Conservation (phyloP, 1,284 basidiomycete genomes). For the Ustilago vetiveriae region DNA sequence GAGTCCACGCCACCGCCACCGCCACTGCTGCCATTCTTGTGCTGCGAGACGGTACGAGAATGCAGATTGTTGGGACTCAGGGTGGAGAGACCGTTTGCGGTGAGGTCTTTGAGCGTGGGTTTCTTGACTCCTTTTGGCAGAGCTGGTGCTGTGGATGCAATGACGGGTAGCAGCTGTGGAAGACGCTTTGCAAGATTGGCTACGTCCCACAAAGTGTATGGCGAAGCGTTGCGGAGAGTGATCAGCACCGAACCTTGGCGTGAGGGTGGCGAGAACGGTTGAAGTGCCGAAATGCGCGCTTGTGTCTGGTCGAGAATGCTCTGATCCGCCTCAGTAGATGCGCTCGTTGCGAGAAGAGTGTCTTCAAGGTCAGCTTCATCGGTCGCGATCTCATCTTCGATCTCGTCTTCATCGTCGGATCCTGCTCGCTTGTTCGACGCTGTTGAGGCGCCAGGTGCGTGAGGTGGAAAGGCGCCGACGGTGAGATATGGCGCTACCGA, state of each 20-base stretch:
- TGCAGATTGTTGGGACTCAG: slow-evolving; percentile 35
- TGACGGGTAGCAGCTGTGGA: slow-evolving; percentile 72
- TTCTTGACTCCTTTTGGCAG: slow-evolving; percentile 49
- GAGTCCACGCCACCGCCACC: slow-evolving; percentile 57
- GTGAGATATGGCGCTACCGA: slow-evolving; percentile 77
- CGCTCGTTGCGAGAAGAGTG: background rate
- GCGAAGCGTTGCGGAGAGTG: slow-evolving; percentile 84
- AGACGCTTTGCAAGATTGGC: slow-evolving; percentile 51
- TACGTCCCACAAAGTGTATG: slow-evolving; percentile 85
- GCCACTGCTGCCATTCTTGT: background rate
- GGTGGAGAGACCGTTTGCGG: slow-evolving; percentile 24
- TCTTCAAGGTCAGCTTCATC: slow-evolving; percentile 3
- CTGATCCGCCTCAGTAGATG: slow-evolving; percentile 44
- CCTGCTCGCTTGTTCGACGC: slow-evolving; percentile 6
- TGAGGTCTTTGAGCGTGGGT: slow-evolving; percentile 41
- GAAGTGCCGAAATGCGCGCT: slow-evolving; percentile 69
- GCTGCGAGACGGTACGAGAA: slow-evolving; percentile 12
- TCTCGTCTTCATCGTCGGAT: slow-evolving; percentile 35
- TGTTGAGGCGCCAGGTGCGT: slow-evolving; percentile 63
- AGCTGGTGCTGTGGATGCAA: slow-evolving; percentile 51
- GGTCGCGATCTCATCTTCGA: slow-evolving; percentile 19
- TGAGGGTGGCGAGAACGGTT: slow-evolving; percentile 57
- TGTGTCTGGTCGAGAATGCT: slow-evolving; percentile 39
- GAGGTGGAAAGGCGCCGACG: slow-evolving; percentile 37
- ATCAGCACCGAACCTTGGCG: slow-evolving; percentile 77